A percentile compares a stretch with the other conserved stretches of the same genome.
Evolutionary conservation across 176 grass and related monocot species (phyloP).

Genomic region (Phyllostachys edulis): DNA sequence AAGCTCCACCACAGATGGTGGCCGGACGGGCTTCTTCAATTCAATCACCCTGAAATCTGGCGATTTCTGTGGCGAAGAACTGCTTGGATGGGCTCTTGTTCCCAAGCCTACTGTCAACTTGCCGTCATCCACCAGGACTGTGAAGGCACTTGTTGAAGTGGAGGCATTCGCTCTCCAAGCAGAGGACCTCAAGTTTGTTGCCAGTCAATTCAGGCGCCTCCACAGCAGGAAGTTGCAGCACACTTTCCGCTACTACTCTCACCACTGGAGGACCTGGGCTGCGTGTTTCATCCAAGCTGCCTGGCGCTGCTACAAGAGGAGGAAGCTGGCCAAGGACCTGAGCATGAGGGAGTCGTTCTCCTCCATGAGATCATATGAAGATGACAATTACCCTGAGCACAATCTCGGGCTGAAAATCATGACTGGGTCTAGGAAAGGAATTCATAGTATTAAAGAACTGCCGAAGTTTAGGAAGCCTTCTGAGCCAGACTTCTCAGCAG

Average conservation of each 20-base stretch:
- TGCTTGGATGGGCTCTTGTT: conserved; percentile 84
- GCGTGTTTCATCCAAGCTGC: conserved; percentile 79
- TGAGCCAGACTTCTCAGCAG: conserved; percentile 83
- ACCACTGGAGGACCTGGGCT: conserved; percentile 89
- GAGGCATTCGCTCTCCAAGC: conserved; percentile 85
- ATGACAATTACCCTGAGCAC: conserved; percentile 31
- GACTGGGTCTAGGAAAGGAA: conserved; percentile 52
- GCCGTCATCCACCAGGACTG: conserved; percentile 75
- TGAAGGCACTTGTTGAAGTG: conserved; percentile 74
- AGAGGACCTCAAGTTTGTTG: conserved; percentile 85
- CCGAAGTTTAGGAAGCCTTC: conserved; percentile 82
- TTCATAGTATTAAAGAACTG: conserved; percentile 41
- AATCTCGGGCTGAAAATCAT: conserved; percentile 44
- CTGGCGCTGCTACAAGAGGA: conserved; percentile 79
- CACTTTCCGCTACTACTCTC: conserved; percentile 82
- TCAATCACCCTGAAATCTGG: conserved; percentile 68
- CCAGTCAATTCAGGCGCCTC: conserved; percentile 91
- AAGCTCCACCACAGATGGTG: conserved; percentile 92
- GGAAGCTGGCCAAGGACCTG: conserved; percentile 64
- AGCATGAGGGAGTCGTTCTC: conserved; percentile 72
- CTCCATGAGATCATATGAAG: conserved; percentile 47
- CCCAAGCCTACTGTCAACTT: conserved; percentile 71
- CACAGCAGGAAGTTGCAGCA: conserved; percentile 95
- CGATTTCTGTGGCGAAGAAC: conserved; percentile 87
- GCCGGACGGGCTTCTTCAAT: conserved; percentile 92